Evolutionary conservation across 2,329 filamentous ascomycete species (phyloP), one percentile per base, ranked within the genome.

Genomic region (Ploettnerulaceae sp.): DNA sequence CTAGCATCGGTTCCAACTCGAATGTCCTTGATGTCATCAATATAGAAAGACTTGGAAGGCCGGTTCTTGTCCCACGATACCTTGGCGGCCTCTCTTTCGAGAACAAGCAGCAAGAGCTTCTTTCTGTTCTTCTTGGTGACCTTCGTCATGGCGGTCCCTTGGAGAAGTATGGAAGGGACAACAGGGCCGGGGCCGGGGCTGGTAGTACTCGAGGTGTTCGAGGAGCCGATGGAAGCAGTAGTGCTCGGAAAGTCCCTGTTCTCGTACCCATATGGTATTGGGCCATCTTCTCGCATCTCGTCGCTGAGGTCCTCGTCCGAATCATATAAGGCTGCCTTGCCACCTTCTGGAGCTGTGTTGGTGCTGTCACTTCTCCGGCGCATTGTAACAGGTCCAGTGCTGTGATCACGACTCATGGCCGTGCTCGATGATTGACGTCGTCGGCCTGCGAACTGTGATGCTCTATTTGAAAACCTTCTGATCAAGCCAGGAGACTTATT

Each of bases 11-110:
- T 77, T 14, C 88, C 89, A 25, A 83, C 81, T 52, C 90, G 82
- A 37, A 97, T 89, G 61, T 95, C 89, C 61, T 87, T 85, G 60
- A 98, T 91, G 64, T 97, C 89, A 61, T 98, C 93, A 53, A 98
- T 87, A 65, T 95, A 94, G 54, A 98, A 85, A 43, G 81, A 82
- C 65, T 96, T 97, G 18, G 81, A 79, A 1, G 86, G 82, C 26
- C 87, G 82, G 7, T 76, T 79, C 36, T 81, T 77, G 65, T 95
- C 86, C 91, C 91, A 97, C 20, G 77, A 85, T 18, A 98, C 86
- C 66, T 89, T 93, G 51, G 86, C 90, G 1, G 85, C 79, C 60
- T 91, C 85, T 18, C 85, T 76, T 59, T 97, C 89, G 18, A 97
- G 79, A 42, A 84, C 79, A 25, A 84, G 71, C 21, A 70, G 70